Conservation (phyloP, 1,284 basidiomycete genomes). For the Leccinum griseonigrum region DNA sequence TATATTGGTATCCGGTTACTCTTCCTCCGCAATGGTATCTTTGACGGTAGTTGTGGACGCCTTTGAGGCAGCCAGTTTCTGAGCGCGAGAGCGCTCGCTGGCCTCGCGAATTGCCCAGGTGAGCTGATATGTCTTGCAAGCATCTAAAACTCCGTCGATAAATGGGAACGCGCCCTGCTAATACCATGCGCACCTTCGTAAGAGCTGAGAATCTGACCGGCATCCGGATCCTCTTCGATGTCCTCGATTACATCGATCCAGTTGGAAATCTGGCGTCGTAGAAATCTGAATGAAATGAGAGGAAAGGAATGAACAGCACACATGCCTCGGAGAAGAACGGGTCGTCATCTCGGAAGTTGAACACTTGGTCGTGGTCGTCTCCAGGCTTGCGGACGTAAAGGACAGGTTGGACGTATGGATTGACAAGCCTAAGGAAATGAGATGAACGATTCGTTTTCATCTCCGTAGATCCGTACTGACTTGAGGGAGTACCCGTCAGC, state of each 20-base stretch:
- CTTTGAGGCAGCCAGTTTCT: slow-evolving; percentile 28
- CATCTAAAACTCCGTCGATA: slow-evolving; percentile 51
- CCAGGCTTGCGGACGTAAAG: slow-evolving; percentile 84
- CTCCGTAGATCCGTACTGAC: slow-evolving; percentile 38
- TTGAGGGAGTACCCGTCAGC: slow-evolving; percentile 86
- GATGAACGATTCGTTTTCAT: slow-evolving; percentile 11
- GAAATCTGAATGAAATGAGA: not conserved
- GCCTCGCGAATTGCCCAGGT: slow-evolving; percentile 86
- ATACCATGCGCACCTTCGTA: slow-evolving; percentile 59
- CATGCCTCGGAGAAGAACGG: slow-evolving; percentile 83
- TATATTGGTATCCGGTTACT: slow-evolving; percentile 15
- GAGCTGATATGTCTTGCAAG: slow-evolving; percentile 83
- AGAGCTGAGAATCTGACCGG: slow-evolving; percentile 66
- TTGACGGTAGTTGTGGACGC: slow-evolving; percentile 15
- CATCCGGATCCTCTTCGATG: slow-evolving; percentile 69
- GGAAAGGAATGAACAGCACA: not conserved
- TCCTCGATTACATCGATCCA: slow-evolving; percentile 83
- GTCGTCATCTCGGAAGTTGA: slow-evolving; percentile 82
- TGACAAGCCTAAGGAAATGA: slow-evolving; percentile 62
- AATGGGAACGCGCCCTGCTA: not conserved
- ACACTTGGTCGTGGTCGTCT: slow-evolving; percentile 78
- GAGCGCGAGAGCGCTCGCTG: slow-evolving; percentile 56
- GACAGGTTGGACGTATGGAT: slow-evolving; percentile 83
- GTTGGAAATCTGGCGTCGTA: slow-evolving; percentile 57
- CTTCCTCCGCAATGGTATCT: slow-evolving; percentile 29